A percentile compares a stretch with the other conserved stretches of the same genome.
Conservation (phyloP, 192 early-diverging fungal species). For the Linnemannia zychae region DNA sequence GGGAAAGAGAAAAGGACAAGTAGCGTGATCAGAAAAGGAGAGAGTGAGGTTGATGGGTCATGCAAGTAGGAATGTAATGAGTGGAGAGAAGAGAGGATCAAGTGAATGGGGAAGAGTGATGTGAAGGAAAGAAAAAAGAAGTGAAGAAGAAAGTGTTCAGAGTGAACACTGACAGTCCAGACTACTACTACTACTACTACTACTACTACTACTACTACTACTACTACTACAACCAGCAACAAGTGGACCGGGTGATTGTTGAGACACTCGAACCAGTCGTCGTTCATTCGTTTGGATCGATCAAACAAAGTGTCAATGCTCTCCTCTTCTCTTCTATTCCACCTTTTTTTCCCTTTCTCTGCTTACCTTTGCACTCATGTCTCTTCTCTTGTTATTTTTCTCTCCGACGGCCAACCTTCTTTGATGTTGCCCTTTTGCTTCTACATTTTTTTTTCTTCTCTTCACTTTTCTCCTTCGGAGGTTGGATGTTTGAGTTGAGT, state of each 20-base stretch:
- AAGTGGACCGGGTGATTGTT: no score
- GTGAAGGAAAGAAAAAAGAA: background rate
- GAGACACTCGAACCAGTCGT: no score
- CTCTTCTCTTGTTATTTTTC: background rate
- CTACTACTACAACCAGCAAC: no score
- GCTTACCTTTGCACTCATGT: background rate
- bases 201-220: no score
- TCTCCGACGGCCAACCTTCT: constrained; percentile 3
- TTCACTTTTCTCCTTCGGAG: background rate
- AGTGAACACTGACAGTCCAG: no score
- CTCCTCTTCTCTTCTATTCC: no score
- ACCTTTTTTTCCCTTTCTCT: background rate
- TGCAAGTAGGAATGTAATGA: background rate
- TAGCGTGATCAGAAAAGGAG: background rate
- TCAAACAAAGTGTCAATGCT: no score
- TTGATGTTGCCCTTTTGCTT: background rate
- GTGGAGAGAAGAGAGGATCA: background rate
- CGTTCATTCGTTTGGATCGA: no score
- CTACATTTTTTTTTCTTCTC: background rate
- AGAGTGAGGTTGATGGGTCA: background rate
- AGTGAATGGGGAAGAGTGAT: background rate
- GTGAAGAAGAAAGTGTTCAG: background rate
- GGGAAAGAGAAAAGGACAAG: background rate
- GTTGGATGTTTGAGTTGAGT: background rate
- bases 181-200: no score